Evolutionary conservation across 495 filamentous ascomycete genomes (phyloP).

Genomic region (Penicillium subrubescens): DNA sequence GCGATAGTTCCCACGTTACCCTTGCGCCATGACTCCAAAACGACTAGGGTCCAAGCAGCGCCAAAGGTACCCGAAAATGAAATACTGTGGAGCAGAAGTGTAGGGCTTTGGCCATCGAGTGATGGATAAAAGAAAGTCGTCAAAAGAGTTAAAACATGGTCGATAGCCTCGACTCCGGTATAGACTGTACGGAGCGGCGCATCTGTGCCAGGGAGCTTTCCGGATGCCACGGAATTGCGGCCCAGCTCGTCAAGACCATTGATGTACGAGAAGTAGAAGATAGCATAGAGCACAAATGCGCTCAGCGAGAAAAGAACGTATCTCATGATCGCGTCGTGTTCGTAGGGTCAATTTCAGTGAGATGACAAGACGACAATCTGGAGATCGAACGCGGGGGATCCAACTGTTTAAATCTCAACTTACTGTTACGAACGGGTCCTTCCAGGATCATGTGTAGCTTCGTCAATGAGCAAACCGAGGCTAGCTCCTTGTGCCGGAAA

Average conservation of each 20-base stretch:
- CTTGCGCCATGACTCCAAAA: conserved; percentile 56
- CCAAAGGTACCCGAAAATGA: conserved; percentile 57
- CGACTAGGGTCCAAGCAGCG: conserved; percentile 56
- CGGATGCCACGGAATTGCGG: conserved; percentile 28
- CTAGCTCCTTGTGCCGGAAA: background rate
- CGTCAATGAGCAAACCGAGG: conserved; percentile 15
- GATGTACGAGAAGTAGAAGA: conserved; percentile 41
- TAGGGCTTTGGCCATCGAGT: conserved; percentile 52
- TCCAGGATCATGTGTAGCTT: conserved; percentile 16
- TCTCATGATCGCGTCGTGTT: conserved; percentile 25
- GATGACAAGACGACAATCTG: background rate
- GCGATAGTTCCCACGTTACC: conserved; percentile 56
- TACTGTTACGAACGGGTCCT: background rate
- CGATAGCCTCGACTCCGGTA: conserved; percentile 53
- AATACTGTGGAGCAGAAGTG: conserved; percentile 48
- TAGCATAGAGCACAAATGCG: conserved; percentile 41
- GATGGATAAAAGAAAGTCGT: conserved; percentile 58
- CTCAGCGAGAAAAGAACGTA: conserved; percentile 45
- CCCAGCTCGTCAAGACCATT: conserved; percentile 45
- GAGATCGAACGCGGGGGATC: background rate
- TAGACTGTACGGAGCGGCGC: conserved; percentile 46
- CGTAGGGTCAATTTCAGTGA: background rate
- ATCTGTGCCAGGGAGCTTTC: conserved; percentile 42
- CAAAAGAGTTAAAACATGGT: conserved; percentile 48
- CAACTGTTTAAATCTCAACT: conserved; percentile 9